A percentile compares a stretch with the other conserved stretches of the same genome.
Conservation (phyloP, 768 basidiomycete genomes). For the Boletus patriciae region DNA sequence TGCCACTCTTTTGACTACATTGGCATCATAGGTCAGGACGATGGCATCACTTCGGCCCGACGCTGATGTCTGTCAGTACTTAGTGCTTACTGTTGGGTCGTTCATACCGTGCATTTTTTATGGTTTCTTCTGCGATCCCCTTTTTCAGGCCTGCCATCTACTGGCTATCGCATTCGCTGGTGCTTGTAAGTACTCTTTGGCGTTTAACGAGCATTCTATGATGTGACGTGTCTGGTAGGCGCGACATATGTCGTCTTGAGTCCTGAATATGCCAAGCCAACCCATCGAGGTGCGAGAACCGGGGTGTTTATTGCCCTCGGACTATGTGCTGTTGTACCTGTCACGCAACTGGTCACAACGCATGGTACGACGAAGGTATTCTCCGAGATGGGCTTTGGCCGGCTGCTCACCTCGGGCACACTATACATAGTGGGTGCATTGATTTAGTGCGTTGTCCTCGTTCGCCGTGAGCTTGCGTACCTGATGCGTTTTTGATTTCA, state of each 20-base stretch:
- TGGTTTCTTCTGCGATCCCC: conserved; percentile 67
- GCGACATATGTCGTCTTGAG: conserved; percentile 76
- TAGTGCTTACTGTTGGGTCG: conserved; percentile 72
- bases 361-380: conserved; percentile 59
- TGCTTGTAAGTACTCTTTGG: conserved; percentile 46
- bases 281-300: conserved; percentile 75
- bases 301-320: conserved; percentile 79
- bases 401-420: conserved; percentile 66
- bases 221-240: conserved; percentile 37
- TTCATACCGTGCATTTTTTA: conserved; percentile 78
- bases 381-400: conserved; percentile 66
- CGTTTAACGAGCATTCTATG: background rate
- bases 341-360: conserved; percentile 58
- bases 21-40: conserved; percentile 65
- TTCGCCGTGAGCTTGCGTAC: conserved; percentile 27
- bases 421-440: conserved; percentile 80
- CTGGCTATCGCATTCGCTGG: conserved; percentile 52
- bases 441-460: conserved; percentile 65
- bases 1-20: conserved; percentile 75
- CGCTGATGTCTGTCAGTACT: conserved; percentile 8
- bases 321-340: conserved; percentile 64
- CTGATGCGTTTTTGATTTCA: conserved; percentile 29
- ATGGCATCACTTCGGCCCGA: background rate
- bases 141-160: conserved; percentile 56
- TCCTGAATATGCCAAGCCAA: conserved; percentile 74